These are phyloP conservation scores for Penicillium sp. DNA, from an alignment of 2,329 filamentous ascomycete species.

Conservation along the genomic window DNA sequence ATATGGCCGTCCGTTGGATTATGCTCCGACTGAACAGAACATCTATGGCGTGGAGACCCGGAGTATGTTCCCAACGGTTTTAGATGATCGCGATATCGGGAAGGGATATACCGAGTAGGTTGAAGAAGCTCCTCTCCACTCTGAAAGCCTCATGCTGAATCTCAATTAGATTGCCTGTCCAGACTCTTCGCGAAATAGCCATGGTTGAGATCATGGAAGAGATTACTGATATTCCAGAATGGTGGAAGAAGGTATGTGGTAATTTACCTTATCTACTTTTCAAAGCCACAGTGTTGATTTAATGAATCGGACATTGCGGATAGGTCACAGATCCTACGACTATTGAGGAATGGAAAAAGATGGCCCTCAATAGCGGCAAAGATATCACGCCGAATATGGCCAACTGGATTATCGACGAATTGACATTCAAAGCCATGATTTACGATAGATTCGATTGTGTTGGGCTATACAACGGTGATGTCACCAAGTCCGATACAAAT, in stretches of 20 bases:
- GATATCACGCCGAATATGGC: slow-evolving; percentile 43
- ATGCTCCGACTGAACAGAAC: slow-evolving; percentile 26
- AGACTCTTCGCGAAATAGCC: slow-evolving; percentile 42
- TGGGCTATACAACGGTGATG: slow-evolving; percentile 52
- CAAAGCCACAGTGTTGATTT: no score
- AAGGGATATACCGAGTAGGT: slow-evolving; percentile 34
- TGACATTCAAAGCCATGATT: slow-evolving; percentile 56
- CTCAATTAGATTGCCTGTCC: slow-evolving; percentile 28
- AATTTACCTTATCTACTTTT: neutral
- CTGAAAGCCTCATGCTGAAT: neutral
- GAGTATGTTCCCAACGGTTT: slow-evolving; percentile 37
- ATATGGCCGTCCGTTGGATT: slow-evolving; percentile 37
- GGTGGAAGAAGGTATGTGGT: slow-evolving; percentile 40
- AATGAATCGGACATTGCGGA: no score
- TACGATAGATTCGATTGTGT: slow-evolving; percentile 48
- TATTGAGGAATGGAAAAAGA: slow-evolving; percentile 37
- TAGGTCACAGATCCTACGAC: slow-evolving; percentile 38
- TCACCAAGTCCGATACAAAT: slow-evolving; percentile 59
- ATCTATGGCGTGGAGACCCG: slow-evolving; percentile 34
- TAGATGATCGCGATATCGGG: slow-evolving; percentile 37
- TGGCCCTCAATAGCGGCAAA: slow-evolving; percentile 22
- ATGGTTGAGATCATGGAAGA: slow-evolving; percentile 47
- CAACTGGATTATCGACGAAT: slow-evolving; percentile 51
- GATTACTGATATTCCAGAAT: slow-evolving; percentile 46
- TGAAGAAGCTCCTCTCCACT: neutral